Conservation (phyloP, 1,139 yeast genomes). For the Pichia sp. region DNA sequence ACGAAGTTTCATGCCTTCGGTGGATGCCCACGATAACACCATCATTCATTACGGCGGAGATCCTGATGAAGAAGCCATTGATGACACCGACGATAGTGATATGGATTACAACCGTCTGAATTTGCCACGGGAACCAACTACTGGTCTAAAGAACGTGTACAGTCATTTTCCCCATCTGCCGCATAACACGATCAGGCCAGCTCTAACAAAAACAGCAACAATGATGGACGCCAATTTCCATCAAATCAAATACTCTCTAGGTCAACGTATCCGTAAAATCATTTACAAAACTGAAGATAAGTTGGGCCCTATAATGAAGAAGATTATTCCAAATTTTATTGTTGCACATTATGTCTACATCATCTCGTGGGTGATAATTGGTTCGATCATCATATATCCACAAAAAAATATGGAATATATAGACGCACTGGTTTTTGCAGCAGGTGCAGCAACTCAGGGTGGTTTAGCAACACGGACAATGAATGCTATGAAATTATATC, state of each 20-base stretch:
- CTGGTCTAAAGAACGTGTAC: too few species aligned
- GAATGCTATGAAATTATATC: constrained; percentile 57
- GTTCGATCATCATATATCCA: constrained; percentile 72
- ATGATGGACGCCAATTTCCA: neutral
- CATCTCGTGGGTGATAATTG: constrained; percentile 43
- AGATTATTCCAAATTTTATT: constrained; percentile 63
- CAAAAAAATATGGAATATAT: constrained; percentile 58
- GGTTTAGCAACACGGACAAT: constrained; percentile 78
- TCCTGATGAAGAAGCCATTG: too few species aligned
- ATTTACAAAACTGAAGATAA: constrained; percentile 21
- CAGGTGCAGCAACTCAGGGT: constrained; percentile 83
- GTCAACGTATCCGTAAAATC: constrained; percentile 21
- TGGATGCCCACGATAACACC: too few species aligned
- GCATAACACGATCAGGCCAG: neutral
- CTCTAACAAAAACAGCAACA: neutral
- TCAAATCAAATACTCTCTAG: constrained; percentile 10
- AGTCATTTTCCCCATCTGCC: too few species aligned
- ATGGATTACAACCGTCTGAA: too few species aligned
- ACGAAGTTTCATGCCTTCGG: too few species aligned
- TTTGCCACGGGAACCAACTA: too few species aligned
- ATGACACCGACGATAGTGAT: too few species aligned
- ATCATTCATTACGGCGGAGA: too few species aligned
- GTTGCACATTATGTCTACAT: constrained; percentile 73
- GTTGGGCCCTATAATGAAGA: constrained; percentile 40
- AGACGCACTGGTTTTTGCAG: constrained; percentile 69